A percentile compares a stretch with the other conserved stretches of the same genome.
Evolutionary conservation across 495 filamentous ascomycete genomes (phyloP).

Genomic region (Barbatosphaeria neglecta): DNA sequence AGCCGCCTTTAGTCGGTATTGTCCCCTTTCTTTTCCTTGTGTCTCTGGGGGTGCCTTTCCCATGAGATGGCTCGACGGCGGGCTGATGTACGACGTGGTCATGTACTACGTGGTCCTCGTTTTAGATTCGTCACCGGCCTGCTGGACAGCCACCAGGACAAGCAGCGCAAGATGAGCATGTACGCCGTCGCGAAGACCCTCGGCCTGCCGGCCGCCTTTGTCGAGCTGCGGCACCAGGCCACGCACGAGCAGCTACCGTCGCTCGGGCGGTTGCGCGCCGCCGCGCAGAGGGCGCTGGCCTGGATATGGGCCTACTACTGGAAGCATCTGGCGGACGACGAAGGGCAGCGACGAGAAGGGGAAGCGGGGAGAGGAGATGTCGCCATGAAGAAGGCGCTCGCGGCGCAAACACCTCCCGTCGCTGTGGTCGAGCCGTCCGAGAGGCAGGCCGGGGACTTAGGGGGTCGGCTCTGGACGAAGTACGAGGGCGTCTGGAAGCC

Average conservation of each 20-base stretch:
- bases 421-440: slow-evolving; percentile 8
- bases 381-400: neutral
- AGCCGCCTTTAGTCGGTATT: slow-evolving; percentile 36
- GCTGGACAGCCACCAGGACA: slow-evolving; percentile 61
- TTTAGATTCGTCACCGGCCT: slow-evolving; percentile 83
- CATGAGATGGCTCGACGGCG: neutral
- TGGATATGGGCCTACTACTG: slow-evolving; percentile 92
- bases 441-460: neutral
- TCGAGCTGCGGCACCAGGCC: slow-evolving; percentile 80
- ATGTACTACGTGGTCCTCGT: neutral
- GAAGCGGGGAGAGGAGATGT: slow-evolving; percentile 1
- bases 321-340: slow-evolving; percentile 30
- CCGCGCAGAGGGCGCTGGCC: slow-evolving; percentile 53
- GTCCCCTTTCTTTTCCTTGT: neutral
- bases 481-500: slow-evolving; percentile 46
- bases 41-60: neutral
- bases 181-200: slow-evolving; percentile 65
- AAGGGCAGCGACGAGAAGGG: slow-evolving; percentile 2
- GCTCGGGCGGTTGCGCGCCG: slow-evolving; percentile 53
- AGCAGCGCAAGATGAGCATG: slow-evolving; percentile 65
- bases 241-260: slow-evolving; percentile 80
- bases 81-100: neutral
- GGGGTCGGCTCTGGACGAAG: slow-evolving; percentile 29
- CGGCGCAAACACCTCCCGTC: neutral
- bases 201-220: slow-evolving; percentile 70